phyloP scores from a whole-genome alignment of 2,329 filamentous ascomycete species.

The Ophiognomonia clavigignenti-juglandacearum region DNA sequence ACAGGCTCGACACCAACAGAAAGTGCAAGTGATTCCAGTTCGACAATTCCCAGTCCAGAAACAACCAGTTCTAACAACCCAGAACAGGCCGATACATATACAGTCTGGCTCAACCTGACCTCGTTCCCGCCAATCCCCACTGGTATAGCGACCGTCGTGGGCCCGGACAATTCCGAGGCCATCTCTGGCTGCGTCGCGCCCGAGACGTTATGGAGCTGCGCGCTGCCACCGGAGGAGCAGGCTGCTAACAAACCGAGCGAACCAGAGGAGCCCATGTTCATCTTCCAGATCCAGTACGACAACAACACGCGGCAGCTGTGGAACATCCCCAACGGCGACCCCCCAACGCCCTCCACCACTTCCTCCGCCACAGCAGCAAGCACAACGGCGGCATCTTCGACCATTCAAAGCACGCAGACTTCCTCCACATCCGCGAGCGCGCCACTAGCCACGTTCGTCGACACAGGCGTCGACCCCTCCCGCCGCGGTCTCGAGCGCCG shows the following conservation, averaged over 20 bases:
- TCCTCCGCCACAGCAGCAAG: neutral
- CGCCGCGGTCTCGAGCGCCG: neutral
- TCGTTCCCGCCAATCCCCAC: constrained; percentile 83
- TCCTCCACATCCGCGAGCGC: neutral
- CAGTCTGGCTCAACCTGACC: constrained; percentile 76
- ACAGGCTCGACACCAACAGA: constrained; percentile 22
- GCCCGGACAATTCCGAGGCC: constrained; percentile 61
- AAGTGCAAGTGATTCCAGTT: neutral
- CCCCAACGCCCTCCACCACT: constrained; percentile 19
- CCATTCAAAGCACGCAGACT: neutral
- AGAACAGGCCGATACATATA: neutral
- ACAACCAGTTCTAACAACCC: constrained; percentile 2
- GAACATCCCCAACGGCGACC: constrained; percentile 38
- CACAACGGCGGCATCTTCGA: neutral
- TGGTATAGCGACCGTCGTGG: constrained; percentile 73
- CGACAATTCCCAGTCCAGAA: neutral
- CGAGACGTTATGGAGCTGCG: constrained; percentile 79
- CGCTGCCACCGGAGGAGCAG: constrained; percentile 74
- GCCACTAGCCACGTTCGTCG: neutral
- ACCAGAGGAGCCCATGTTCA: constrained; percentile 69
- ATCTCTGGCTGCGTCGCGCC: constrained; percentile 67
- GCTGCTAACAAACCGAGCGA: constrained; percentile 56
- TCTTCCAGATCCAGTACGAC: constrained; percentile 73
- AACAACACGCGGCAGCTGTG: constrained; percentile 48
- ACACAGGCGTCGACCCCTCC: neutral